Base-by-base conservation (phyloP, 139 green algal species). In the Chlamydomonas sphaeroides region DNA sequence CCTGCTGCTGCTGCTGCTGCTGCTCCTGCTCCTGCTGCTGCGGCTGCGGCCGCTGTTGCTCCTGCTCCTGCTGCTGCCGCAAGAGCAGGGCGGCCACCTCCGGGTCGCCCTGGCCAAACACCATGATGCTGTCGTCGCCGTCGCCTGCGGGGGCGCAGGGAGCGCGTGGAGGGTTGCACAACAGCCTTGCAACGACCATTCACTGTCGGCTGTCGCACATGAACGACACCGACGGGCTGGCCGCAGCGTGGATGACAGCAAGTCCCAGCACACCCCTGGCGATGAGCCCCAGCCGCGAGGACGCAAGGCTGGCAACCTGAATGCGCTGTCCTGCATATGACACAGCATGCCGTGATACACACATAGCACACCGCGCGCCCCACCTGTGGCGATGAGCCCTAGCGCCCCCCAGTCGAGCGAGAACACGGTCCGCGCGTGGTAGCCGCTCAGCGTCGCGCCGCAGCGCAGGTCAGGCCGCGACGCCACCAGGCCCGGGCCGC, bases 371-470 rank as follows among this genome's bases (percentile, higher is more conserved):
- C n/a, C n/a, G n/a, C n/a, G n/a, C n/a, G n/a, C n/a, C 78, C 5
- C 61, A 93, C 92, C 92, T 71, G 93, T 93, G 30, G 89, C 93
- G n/a, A 98, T 88, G 6, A 92, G 65, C 2, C 89, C 91, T 0
- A 56, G 56, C 1, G 32, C 15, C 1, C 90, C 91, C 95, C 94
- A 98, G 82, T 97, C 92, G 11, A 97, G 84, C 18, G 75, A 91
- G 68, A 92, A 98, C 28, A 98, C 90, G 10, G 92, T 90, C n/a
- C 96, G 89, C 0, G 61, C 66, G 78, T 98, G 93, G 66, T 93
- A 91, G 28, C 96, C 96, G 25, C 77, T 83, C 5, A 97, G 49
- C 0, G 88, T 94, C 7, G 49, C 57, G 33, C 80, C 68, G 53
- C 94, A 91, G 25, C 75, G 75, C 61, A 82, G 75, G 63, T 82